Evolutionary conservation across 2,329 filamentous ascomycete species (phyloP), one percentile per base, ranked within the genome.

Genomic region (Xylaria sp.): DNA sequence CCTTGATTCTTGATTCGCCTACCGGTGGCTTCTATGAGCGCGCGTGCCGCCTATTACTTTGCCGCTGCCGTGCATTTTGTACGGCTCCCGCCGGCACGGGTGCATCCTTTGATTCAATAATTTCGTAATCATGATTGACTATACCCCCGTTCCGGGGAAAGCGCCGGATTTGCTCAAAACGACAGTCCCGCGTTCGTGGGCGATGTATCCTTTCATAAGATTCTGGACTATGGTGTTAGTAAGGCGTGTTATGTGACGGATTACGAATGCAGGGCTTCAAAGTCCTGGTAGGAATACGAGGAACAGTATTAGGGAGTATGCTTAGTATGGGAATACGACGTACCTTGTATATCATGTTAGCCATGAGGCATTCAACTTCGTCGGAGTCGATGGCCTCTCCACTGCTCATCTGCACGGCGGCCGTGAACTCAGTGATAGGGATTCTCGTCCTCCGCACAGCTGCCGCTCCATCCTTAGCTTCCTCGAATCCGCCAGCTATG

Each of bases 341-440:
- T 81, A 97, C 95, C 89, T 98, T 99, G 85, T 98, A 99, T 70
- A 99, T 97, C 88, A 98, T 93, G 78, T 98, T 98, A 32, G 96
- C 93, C 76, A 99, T 78, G 75, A 98, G 82, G 79, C 96, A 99
- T 80, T 99, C 97, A 3, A 98, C 94, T 80, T 99, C 96, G 77
- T 99, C 97, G 36, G 88, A 86, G 74, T 98, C 96, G 39, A 97
- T 84, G 39, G 85, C 82, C 77, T 92, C 85, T 64, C 85, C 84
- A 72, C 88, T 90, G 61, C 89, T 90, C 74, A 97, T 85, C 76
- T 90, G 90, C 68, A 98, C 88, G 7, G 93, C 97, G 6, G 93
- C 92, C 27, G 89, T 89, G 75, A 99, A 98, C 74, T 98, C 93
- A 12, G 87, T 85, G 14, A 98, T 86, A 0, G 93, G 91, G 39